Evolutionary conservation across 352 stramenopile species (phyloP).

Genomic region (Phytophthora idaei): DNA sequence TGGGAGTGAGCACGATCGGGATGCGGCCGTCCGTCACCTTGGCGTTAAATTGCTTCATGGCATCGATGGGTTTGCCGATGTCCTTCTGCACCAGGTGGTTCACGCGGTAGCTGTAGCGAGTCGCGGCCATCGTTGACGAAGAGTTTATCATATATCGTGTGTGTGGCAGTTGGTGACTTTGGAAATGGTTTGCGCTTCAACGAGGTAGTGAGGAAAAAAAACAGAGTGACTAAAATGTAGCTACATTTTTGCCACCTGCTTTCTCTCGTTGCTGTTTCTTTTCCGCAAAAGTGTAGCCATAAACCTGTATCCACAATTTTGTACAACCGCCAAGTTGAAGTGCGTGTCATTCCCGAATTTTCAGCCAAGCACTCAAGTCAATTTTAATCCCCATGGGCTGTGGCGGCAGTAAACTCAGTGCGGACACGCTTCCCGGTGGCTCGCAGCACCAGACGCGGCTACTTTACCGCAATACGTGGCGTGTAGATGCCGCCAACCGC

Average conservation of each 20-base stretch:
- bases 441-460: constrained; percentile 60
- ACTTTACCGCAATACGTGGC: constrained; percentile 63
- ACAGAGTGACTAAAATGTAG: constrained; percentile 4
- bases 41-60: constrained; percentile 63
- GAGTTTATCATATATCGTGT: not conserved
- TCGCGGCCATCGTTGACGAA: constrained; percentile 1
- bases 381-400: constrained; percentile 28
- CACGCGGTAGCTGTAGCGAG: constrained; percentile 30
- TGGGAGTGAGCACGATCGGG: constrained; percentile 67
- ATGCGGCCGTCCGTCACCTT: constrained; percentile 60
- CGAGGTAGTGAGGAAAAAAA: not conserved
- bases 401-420: constrained; percentile 19
- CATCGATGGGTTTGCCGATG: constrained; percentile 59
- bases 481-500: constrained; percentile 73
- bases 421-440: constrained; percentile 26
- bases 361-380: constrained; percentile 17
- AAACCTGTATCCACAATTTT: not conserved
- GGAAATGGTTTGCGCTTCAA: constrained; percentile 23
- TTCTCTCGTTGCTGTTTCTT: not conserved
- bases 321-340: constrained; percentile 21
- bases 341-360: constrained; percentile 29
- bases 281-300: constrained; percentile 16
- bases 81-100: constrained; percentile 63
- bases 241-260: constrained; percentile 4
- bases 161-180: constrained; percentile 4